These are phyloP conservation scores for Hamamelis virginiana DNA, from an alignment of 164 flowering plant genomes.

Conservation along the genomic window DNA sequence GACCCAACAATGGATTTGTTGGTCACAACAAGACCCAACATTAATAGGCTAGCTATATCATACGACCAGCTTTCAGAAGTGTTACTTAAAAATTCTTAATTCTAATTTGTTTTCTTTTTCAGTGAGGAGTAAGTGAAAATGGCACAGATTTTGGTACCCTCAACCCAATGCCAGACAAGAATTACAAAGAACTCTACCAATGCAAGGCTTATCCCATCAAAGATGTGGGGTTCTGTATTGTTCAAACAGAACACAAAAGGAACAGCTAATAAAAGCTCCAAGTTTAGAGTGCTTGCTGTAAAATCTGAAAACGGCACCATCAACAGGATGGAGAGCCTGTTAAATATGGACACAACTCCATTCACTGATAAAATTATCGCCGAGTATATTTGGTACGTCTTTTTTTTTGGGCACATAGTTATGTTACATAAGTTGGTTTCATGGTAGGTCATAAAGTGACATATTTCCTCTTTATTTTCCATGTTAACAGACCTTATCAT, in stretches of 20 bases:
- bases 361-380: slow-evolving; percentile 89
- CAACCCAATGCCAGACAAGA: slow-evolving; percentile 72
- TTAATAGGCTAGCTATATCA: no score
- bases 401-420: neutral
- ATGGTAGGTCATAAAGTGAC: neutral
- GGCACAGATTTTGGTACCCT: slow-evolving; percentile 92
- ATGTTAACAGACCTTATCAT: no score
- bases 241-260: slow-evolving; percentile 54
- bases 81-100: neutral
- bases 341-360: slow-evolving; percentile 81
- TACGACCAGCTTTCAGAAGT: neutral
- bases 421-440: neutral
- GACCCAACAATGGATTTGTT: no score
- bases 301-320: slow-evolving; percentile 56
- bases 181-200: slow-evolving; percentile 35
- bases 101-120: neutral
- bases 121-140: slow-evolving; percentile 39
- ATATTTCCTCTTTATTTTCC: neutral
- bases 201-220: slow-evolving; percentile 50
- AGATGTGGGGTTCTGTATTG: slow-evolving; percentile 61
- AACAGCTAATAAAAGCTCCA: slow-evolving; percentile 38
- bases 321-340: slow-evolving; percentile 73
- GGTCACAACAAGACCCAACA: no score
- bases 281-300: slow-evolving; percentile 54
- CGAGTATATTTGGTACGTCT: slow-evolving; percentile 82